phyloP scores from a whole-genome alignment of 2,329 filamentous ascomycete species.

The Diaporthe eres region DNA sequence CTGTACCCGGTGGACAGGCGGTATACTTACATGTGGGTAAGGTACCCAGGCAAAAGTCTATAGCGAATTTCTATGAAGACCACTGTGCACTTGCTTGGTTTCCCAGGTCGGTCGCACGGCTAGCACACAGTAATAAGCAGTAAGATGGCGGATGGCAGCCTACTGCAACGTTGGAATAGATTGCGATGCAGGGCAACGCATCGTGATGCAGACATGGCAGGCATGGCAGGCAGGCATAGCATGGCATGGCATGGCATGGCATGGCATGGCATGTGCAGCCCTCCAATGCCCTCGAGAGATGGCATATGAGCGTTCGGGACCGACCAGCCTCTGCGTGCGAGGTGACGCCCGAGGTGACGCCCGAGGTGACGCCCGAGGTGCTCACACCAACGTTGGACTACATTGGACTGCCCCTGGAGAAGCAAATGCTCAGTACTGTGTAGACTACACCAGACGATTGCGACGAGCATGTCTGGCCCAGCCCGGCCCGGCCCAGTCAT shows the following conservation, averaged over 20 bases:
- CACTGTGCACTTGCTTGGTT: background rate
- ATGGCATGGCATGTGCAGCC: slow-evolving; percentile 14
- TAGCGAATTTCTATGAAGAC: background rate
- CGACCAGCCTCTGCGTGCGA: background rate
- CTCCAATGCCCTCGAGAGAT: background rate
- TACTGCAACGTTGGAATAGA: slow-evolving; percentile 27
- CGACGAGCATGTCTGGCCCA: background rate
- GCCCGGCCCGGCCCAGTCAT: background rate
- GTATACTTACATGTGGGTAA: background rate
- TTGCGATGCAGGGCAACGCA: slow-evolving; percentile 31
- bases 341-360: background rate
- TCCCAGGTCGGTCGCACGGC: background rate
- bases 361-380: background rate
- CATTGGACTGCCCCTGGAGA: background rate
- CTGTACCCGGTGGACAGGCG: background rate
- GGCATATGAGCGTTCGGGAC: slow-evolving; percentile 10
- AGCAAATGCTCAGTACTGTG: background rate
- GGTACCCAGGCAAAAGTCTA: too few species aligned
- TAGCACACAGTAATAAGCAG: background rate
- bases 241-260: background rate
- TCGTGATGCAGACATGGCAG: slow-evolving; percentile 18
- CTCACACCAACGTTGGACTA: background rate
- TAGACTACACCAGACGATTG: background rate
- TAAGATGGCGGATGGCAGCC: slow-evolving; percentile 21
- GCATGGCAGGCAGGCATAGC: slow-evolving; percentile 10